Base-by-base conservation (phyloP, 495 filamentous ascomycete species). In the Barbatosphaeria neglecta region DNA sequence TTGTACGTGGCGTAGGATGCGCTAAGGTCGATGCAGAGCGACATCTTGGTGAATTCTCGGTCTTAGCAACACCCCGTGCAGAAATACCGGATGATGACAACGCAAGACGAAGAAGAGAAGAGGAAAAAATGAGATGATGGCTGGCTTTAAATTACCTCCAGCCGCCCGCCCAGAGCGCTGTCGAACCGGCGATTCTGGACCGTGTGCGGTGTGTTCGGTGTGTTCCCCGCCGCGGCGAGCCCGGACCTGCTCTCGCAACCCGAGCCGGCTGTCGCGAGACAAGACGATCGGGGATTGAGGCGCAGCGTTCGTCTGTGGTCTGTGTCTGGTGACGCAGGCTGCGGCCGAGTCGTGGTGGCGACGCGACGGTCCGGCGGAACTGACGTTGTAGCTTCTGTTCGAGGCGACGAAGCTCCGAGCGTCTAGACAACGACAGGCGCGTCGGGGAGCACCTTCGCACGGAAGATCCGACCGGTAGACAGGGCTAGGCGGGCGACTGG, bases 1-100 rank as follows among this genome's bases (percentile, higher is more conserved):
- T 82, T 25, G 84, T 84, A 58, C 81, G 74, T 49, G 78, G 82
- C 41, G 83, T 81, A n/a, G n/a, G n/a, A n/a, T n/a, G n/a, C 59
- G 81, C 76, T 66, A 83, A 64, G n/a, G 77, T 78, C 40, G 75
- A 74, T 55, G 72, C 74, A 59, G 87, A 88, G 50, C 81, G 80
- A 46, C 75, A 78, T 78, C 64, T 75, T 78, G 66, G 56, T n/a
- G n/a, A n/a, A n/a, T n/a, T n/a, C n/a, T n/a, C n/a, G n/a, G n/a
- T n/a, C 50, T 57, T 62, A 59, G 18, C 50, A 53, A 54, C 49
- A 47, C 53, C 50, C 52, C 45, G 39, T 41, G 40, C 9, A 13
- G 15, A 56, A 41, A n/a, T 22, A 20, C 16, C 22, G 24, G 13
- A 22, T 20, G 37, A 18, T 39, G 19, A 22, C 31, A 35, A 11